Percentiles rank a stretch among this genome's conserved stretches.
Evolutionary conservation across 805 yeast genomes (phyloP).

Genomic region (Pichia ethanolica): DNA sequence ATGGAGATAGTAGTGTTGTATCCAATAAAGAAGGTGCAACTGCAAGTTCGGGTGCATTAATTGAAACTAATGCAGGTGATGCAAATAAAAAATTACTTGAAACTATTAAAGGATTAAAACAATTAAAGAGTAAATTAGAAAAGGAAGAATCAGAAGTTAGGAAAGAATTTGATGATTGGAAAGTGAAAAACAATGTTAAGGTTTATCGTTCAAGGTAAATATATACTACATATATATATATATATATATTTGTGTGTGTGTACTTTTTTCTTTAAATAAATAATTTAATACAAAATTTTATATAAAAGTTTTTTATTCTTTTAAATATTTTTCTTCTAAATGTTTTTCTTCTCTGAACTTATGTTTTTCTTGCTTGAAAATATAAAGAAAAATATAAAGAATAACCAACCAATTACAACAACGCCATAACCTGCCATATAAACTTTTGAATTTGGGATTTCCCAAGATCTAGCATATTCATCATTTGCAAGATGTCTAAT

Average conservation of each 20-base stretch:
- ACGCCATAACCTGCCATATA: conserved; percentile 64
- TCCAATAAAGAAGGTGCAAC: not conserved
- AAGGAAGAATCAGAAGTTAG: conserved; percentile 34
- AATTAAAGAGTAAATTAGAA: conserved; percentile 32
- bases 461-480: conserved; percentile 90
- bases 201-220: conserved; percentile 29
- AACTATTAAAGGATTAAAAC: conserved; percentile 43
- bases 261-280: not conserved
- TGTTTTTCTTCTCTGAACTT: conserved; percentile 17
- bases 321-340: no score
- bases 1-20: conserved; percentile 32
- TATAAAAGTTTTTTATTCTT: no score
- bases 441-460: conserved; percentile 88
- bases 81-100: conserved; percentile 56
- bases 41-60: conserved; percentile 41
- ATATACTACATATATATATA: not conserved
- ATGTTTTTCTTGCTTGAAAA: conserved; percentile 24
- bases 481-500: conserved; percentile 93
- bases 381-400: conserved; percentile 63
- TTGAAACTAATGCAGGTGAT: conserved; percentile 75
- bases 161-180: conserved; percentile 41
- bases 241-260: no score
- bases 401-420: conserved; percentile 70
- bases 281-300: not conserved
- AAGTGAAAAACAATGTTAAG: conserved; percentile 41